These are phyloP conservation scores for Coemansia sp. DNA, from an alignment of 192 early-diverging fungal genomes.

Conservation along the genomic window DNA sequence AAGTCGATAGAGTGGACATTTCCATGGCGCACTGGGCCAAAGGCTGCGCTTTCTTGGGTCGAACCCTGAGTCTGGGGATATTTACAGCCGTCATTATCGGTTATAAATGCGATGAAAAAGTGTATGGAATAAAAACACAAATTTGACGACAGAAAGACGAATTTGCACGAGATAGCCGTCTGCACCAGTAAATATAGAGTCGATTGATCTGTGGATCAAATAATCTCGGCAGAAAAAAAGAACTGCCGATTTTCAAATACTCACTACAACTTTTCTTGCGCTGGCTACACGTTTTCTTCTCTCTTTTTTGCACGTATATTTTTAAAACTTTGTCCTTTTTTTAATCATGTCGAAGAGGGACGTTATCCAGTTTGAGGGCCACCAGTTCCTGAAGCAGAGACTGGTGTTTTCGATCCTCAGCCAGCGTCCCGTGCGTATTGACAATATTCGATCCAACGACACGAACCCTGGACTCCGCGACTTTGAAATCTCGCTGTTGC, in stretches of 20 bases:
- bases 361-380: constrained; percentile 66
- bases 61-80: constrained; percentile 44
- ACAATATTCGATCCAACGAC: constrained; percentile 85
- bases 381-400: constrained; percentile 85
- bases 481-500: constrained; percentile 87
- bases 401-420: constrained; percentile 86
- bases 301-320: constrained; percentile 1
- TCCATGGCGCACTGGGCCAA: constrained; percentile 49
- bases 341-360: constrained; percentile 45
- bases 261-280: background rate
- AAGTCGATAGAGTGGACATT: constrained; percentile 52
- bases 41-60: constrained; percentile 23
- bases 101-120: background rate
- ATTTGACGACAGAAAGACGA: background rate
- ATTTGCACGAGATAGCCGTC: background rate
- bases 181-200: background rate
- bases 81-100: constrained; percentile 37
- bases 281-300: background rate
- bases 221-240: constrained; percentile 6
- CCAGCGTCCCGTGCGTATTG: constrained; percentile 80
- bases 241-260: background rate
- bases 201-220: constrained; percentile 9
- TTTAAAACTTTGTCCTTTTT: background rate
- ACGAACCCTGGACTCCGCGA: constrained; percentile 86
- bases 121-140: background rate